These are phyloP conservation scores for Cantharellus cinnabarinus DNA, from an alignment of 768 basidiomycete species.

Conservation along the genomic window DNA sequence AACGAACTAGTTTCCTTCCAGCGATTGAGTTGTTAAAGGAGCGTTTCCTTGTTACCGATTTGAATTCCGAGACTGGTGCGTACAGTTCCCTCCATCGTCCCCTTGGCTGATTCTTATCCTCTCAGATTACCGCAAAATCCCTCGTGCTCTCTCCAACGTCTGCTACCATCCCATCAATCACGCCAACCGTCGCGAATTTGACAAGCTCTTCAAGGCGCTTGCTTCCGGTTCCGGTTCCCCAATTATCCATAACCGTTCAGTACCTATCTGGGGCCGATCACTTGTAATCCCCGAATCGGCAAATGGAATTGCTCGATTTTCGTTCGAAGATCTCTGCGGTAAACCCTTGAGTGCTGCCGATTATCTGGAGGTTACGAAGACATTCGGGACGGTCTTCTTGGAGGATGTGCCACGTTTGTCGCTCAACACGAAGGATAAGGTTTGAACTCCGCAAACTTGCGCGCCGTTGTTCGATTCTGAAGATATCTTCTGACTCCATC, in stretches of 20 bases:
- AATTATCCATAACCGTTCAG: conserved; percentile 35
- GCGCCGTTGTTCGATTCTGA: background rate
- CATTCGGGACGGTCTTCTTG: conserved; percentile 75
- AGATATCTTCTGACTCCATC: background rate
- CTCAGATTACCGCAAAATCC: conserved; percentile 77
- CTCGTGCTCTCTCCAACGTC: conserved; percentile 79
- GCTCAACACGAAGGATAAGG: conserved; percentile 69
- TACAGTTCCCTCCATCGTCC: conserved; percentile 1
- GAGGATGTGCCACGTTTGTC: conserved; percentile 78
- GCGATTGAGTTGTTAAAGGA: conserved; percentile 85
- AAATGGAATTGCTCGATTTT: conserved; percentile 56
- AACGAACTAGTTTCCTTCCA: conserved; percentile 83
- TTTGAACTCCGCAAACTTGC: conserved; percentile 13
- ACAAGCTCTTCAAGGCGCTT: conserved; percentile 65
- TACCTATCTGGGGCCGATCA: conserved; percentile 82
- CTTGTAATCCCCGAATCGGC: conserved; percentile 57
- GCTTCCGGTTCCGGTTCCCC: conserved; percentile 28
- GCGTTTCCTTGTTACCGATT: conserved; percentile 70
- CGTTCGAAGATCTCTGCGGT: conserved; percentile 71
- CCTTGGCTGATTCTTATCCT: background rate
- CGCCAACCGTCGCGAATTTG: conserved; percentile 45
- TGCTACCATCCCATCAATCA: conserved; percentile 68
- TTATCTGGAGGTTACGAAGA: conserved; percentile 81
- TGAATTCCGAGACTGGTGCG: conserved; percentile 86
- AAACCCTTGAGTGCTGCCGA: conserved; percentile 84